A percentile compares a stretch with the other conserved stretches of the same genome.
Conservation (phyloP, 768 basidiomycete genomes). For the Rhizopogon rudus region DNA sequence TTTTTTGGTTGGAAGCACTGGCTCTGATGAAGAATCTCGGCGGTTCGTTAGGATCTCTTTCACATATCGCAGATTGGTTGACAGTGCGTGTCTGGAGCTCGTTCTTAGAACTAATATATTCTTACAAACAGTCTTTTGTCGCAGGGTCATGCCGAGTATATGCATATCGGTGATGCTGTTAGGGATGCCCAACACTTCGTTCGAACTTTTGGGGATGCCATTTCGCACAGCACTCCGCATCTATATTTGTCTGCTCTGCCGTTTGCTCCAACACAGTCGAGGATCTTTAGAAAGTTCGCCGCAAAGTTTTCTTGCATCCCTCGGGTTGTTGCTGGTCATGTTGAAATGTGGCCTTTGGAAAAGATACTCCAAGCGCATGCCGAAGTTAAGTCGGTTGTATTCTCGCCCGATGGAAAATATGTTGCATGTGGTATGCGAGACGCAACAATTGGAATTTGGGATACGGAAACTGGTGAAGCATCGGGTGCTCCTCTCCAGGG, state of each 20-base stretch:
- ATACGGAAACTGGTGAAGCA: constrained; percentile 1
- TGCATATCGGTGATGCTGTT: not conserved
- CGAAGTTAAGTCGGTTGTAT: not conserved
- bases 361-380: not conserved
- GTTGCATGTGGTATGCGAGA: constrained; percentile 2
- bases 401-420: constrained; percentile 3
- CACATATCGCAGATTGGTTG: not conserved
- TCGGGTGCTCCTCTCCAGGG: constrained; percentile 3
- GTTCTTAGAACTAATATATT: too few species aligned
- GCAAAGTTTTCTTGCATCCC: not conserved
- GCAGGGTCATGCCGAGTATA: not conserved
- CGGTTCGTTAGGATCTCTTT: not conserved
- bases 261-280: constrained; percentile 14
- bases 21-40: not conserved
- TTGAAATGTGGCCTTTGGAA: not conserved
- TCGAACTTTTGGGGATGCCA: not conserved
- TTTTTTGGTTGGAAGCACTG: constrained; percentile 4
- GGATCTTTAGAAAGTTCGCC: not conserved
- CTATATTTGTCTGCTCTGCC: constrained; percentile 28
- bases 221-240: constrained; percentile 13
- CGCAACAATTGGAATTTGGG: constrained; percentile 5
- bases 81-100: too few species aligned
- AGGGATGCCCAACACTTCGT: not conserved
- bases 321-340: too few species aligned
- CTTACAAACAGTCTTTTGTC: too few species aligned